Percentiles rank a stretch among this genome's conserved stretches.
Evolutionary conservation across 2,329 filamentous ascomycete species (phyloP).

Genomic region (Sporothrix brasiliensis): DNA sequence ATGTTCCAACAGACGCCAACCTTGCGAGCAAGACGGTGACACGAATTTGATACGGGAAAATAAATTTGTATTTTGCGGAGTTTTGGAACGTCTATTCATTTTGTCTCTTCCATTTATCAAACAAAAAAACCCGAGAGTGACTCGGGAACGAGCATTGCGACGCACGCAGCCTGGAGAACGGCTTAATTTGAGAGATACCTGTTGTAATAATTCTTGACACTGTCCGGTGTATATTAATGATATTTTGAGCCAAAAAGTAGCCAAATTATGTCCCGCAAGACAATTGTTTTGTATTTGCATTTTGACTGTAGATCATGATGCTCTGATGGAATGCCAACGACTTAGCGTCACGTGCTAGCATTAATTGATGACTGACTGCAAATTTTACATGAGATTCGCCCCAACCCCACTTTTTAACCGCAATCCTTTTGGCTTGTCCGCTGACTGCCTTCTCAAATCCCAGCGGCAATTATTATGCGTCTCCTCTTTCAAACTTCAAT

Average conservation of each 20-base stretch:
- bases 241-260: neutral
- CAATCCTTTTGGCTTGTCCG: neutral
- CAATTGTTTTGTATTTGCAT: neutral
- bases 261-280: neutral
- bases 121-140: constrained; percentile 19
- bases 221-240: constrained; percentile 13
- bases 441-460: neutral
- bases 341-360: constrained; percentile 12
- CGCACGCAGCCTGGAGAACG: constrained; percentile 10
- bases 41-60: constrained; percentile 1
- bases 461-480: neutral
- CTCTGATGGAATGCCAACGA: neutral
- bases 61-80: neutral
- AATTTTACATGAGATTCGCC: constrained; percentile 20
- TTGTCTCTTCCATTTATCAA: neutral
- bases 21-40: neutral
- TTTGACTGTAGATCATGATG: neutral
- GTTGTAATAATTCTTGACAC: constrained; percentile 28
- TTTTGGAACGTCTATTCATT: neutral
- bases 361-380: constrained; percentile 14
- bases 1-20: neutral
- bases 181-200: constrained; percentile 29
- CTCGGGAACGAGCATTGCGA: constrained; percentile 19
- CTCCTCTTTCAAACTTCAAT: neutral
- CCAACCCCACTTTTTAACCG: constrained; percentile 17